A percentile compares a stretch with the other conserved stretches of the same genome.
These are phyloP conservation scores for Yarrowia porcina DNA, from an alignment of 805 yeast species.

Conservation along the genomic window DNA sequence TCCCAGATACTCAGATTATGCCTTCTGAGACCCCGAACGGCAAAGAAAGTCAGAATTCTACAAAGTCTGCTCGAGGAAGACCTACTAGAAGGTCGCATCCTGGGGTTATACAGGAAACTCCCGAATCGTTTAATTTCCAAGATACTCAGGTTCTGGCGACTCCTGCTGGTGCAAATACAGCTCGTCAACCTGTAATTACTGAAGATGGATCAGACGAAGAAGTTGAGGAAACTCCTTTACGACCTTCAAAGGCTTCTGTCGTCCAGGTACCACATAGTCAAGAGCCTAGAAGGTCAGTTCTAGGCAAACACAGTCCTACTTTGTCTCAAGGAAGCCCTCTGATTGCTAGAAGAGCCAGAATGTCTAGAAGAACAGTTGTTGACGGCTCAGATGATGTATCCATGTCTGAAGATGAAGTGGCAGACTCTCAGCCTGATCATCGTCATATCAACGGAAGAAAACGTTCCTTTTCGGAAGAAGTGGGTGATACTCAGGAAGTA, in stretches of 20 bases:
- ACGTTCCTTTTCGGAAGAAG: not conserved
- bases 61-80: not conserved
- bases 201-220: not conserved
- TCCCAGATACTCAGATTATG: slow-evolving; percentile 15
- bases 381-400: not conserved
- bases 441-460: not conserved
- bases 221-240: slow-evolving; percentile 5
- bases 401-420: slow-evolving; percentile 9
- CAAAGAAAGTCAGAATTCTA: not conserved
- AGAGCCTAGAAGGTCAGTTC: not conserved
- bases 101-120: slow-evolving; percentile 2
- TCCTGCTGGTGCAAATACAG: not conserved
- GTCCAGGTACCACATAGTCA: slow-evolving; percentile 14
- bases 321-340: slow-evolving; percentile 13
- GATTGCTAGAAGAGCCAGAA: not conserved
- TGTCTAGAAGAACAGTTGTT: not conserved
- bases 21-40: not conserved
- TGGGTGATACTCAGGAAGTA: not conserved
- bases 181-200: not conserved
- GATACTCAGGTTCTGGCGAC: slow-evolving; percentile 15
- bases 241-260: not conserved
- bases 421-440: not conserved
- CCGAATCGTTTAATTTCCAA: not conserved
- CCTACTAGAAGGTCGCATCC: not conserved
- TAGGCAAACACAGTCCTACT: not conserved